Evolutionary conservation across 352 stramenopile species (phyloP).

Genomic region (Phytophthora parvispora): DNA sequence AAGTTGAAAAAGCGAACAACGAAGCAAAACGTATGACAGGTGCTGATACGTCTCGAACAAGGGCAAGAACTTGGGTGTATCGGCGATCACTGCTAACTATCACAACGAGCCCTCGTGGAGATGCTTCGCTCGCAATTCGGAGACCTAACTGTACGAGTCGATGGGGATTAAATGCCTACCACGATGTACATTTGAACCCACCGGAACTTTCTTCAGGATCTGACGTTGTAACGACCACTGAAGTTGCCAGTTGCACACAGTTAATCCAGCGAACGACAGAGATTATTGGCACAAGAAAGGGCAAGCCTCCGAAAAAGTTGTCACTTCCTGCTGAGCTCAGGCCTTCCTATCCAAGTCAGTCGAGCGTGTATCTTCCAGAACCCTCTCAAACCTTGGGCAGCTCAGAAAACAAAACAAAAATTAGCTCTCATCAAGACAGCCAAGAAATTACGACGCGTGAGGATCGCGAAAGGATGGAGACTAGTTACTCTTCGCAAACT

Average conservation of each 20-base stretch:
- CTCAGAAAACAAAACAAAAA: constrained; percentile 2
- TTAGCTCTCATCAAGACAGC: constrained; percentile 2
- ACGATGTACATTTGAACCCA: constrained; percentile 29
- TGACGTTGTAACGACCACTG: background rate
- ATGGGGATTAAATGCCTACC: constrained; percentile 49
- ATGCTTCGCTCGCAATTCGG: constrained; percentile 56
- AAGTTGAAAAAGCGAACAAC: constrained; percentile 6
- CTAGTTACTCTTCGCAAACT: constrained; percentile 1
- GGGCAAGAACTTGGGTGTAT: constrained; percentile 59
- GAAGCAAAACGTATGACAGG: constrained; percentile 8
- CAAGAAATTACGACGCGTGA: constrained; percentile 3
- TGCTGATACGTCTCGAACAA: constrained; percentile 10
- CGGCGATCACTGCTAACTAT: constrained; percentile 68
- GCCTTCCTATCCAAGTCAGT: constrained; percentile 9
- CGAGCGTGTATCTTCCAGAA: background rate
- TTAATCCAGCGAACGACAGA: background rate
- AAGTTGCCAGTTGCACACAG: background rate
- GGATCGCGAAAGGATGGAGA: background rate
- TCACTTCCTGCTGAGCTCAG: constrained; percentile 25
- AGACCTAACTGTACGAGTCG: constrained; percentile 61
- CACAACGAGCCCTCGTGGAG: constrained; percentile 29
- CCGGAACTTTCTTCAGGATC: background rate
- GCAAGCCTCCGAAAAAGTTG: constrained; percentile 8
- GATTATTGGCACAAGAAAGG: background rate
- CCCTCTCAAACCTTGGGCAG: background rate